Evolutionary conservation across 345 rosid genomes (phyloP), one percentile per base, ranked within the genome.

Genomic region (Salix caprea): DNA sequence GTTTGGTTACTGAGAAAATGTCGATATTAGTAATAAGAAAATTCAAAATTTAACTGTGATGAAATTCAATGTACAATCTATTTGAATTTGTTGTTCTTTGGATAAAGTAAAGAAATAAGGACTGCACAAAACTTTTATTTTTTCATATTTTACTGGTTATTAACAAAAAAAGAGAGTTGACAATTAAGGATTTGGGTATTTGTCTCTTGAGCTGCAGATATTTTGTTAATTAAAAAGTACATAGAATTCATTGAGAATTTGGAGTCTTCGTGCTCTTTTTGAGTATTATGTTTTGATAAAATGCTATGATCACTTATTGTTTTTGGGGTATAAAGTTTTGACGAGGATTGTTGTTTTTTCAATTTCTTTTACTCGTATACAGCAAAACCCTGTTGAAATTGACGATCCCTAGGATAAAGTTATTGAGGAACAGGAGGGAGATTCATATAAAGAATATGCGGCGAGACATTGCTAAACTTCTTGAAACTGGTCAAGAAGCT

Each of bases 401-500:
- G 84, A 83, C 88, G 67, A 88, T 89, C 74, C 97, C 97, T 2
- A 86, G 97, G n/a, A 92, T 92, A 71, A 96, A 91, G 87, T 83
- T 96, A 85, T 84, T 93, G 72, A 80, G 99, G 84, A 96, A 96
- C 72, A 83, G 99, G 83, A 90, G 99, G 72, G 96, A 93, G 89
- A 86, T 91, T 69, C 97, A 96, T 89, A 83, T 92, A 18, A 96
- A 83, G 85, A 91, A 96, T 78, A 92, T 93, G 99, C 98, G 94
- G 30, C 90, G 91, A 1, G 97, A 96, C 82, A 91, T 96, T 71
- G 98, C 95, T 44, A 93, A 92, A 85, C 97, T 93, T 81, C 96
- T 96, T n/a, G 92, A 91, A 87, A 89, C 96, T 60, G 98, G 99
- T 73, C 99, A 96, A 87, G 99, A 96, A 84, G 97, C 99, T 61